Evolutionary conservation across 495 filamentous ascomycete species (phyloP).

Genomic region (Staphylotrichum longicolle): DNA sequence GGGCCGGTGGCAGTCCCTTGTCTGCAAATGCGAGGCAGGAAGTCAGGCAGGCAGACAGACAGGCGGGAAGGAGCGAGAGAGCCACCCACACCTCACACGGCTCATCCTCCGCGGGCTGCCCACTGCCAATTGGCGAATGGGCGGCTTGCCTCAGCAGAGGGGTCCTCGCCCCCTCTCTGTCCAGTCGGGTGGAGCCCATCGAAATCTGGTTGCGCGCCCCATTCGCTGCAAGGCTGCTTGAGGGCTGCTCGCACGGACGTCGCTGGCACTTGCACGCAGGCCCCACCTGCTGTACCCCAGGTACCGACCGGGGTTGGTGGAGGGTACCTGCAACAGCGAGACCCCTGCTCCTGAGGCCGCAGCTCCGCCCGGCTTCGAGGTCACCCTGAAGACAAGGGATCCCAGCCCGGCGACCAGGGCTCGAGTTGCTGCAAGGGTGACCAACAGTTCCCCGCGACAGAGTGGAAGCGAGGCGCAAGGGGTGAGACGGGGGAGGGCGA

Average conservation of each 20-base stretch:
- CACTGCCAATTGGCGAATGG: constrained; percentile 20
- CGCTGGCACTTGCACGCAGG: constrained; percentile 25
- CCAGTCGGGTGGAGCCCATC: constrained; percentile 33
- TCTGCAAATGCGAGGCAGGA: background rate
- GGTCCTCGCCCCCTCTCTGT: constrained; percentile 2
- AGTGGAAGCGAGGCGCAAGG: constrained; percentile 30
- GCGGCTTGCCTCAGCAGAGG: background rate
- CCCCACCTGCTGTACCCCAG: constrained; percentile 27
- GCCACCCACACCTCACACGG: constrained; percentile 18
- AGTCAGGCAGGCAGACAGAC: background rate
- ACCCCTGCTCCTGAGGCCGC: background rate
- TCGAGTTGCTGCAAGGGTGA: constrained; percentile 23
- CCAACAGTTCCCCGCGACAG: constrained; percentile 25
- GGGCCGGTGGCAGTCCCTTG: too few relatives aligned
- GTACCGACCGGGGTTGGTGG: constrained; percentile 21
- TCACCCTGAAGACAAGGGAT: constrained; percentile 12
- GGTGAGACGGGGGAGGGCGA: constrained; percentile 11
- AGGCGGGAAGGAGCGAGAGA: constrained; percentile 15
- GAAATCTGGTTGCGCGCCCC: constrained; percentile 27
- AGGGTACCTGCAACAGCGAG: constrained; percentile 12
- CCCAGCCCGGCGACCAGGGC: constrained; percentile 6
- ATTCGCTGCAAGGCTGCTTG: constrained; percentile 26
- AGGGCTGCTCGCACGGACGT: constrained; percentile 26
- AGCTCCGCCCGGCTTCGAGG: constrained; percentile 20
- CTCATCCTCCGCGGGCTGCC: constrained; percentile 16